Base-by-base conservation (phyloP, 169 alveolate species). In the Plasmodium coatneyi region DNA sequence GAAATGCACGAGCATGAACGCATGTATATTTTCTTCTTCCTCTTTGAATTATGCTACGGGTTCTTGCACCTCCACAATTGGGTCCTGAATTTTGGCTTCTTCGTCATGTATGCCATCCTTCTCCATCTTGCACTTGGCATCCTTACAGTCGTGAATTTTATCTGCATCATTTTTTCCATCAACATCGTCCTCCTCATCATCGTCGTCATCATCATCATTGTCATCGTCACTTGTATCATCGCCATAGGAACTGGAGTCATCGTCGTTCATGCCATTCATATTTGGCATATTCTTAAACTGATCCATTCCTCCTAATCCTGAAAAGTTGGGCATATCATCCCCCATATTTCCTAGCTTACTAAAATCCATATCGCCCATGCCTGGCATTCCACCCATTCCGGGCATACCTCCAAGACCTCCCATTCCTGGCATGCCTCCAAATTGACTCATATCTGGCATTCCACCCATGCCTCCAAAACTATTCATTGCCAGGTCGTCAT, bases 401-500 rank as follows among this genome's bases (percentile, higher is more conserved):
- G 87, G 96, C 92, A 87, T 71, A 46, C 82, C 93, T 32, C 93
- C 95, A 94, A 94, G 82, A 16, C 95, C 96, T 7, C 96, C 97
- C 92, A 96, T 92, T 41, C 96, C 96, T 54, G 80, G 56, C 93
- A 79, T 82, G 60, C 43, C 79, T 22, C 89, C 93, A 71, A 80
- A 72, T 70, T 83, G 92, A 78, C 89, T 83, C 90, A 92, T 80
- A 30, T 92, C 92, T 5, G 92, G 92, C 86, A 78, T 76, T 25
- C 92, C 93, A 52, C 89, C 95, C 92, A 82, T 92, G 10, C 92
- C 92, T 36, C 96, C 97, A 83, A 95, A 95, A 83, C 94, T 92
- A 32, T 94, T 84, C 97, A 96, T 96, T 78, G 95, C 96, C 96
- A 96, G 92, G 46, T 95, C 96, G 80, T 95, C 96, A 80, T 82